These are phyloP conservation scores for Irpex sp. DNA, from an alignment of 1,284 basidiomycete genomes.

Conservation along the genomic window DNA sequence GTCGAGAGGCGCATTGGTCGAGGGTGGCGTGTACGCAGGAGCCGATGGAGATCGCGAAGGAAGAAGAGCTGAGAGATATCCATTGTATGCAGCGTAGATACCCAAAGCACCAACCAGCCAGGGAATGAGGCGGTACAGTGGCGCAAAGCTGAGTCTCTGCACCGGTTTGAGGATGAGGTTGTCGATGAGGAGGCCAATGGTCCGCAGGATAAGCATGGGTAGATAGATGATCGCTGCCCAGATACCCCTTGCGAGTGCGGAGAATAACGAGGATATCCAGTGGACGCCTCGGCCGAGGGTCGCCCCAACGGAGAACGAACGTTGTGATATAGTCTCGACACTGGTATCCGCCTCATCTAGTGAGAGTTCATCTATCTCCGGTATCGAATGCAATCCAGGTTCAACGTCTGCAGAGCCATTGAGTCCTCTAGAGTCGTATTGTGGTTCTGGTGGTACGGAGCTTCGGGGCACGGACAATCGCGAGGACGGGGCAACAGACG, in stretches of 20 bases:
- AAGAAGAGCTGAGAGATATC: slow-evolving; percentile 34
- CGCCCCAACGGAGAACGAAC: slow-evolving; percentile 40
- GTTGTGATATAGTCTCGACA: slow-evolving; percentile 18
- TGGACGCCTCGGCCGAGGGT: slow-evolving; percentile 41
- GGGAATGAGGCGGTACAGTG: slow-evolving; percentile 27
- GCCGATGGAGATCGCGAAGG: slow-evolving; percentile 18
- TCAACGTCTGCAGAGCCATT: slow-evolving; percentile 39
- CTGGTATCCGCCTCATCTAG: slow-evolving; percentile 17
- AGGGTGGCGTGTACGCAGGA: slow-evolving; percentile 41
- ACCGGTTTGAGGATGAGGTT: slow-evolving; percentile 41
- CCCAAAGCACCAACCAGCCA: slow-evolving; percentile 35
- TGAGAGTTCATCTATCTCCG: slow-evolving; percentile 43
- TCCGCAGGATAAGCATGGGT: slow-evolving; percentile 35
- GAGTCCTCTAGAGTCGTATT: slow-evolving; percentile 25
- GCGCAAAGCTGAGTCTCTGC: slow-evolving; percentile 29
- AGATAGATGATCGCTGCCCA: slow-evolving; percentile 26
- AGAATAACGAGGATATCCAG: slow-evolving; percentile 25
- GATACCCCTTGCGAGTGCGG: slow-evolving; percentile 18
- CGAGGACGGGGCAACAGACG: slow-evolving; percentile 31
- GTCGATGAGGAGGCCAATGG: slow-evolving; percentile 40
- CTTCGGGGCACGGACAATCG: slow-evolving; percentile 24
- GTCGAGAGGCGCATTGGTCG: slow-evolving; percentile 54
- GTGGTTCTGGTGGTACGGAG: slow-evolving; percentile 18
- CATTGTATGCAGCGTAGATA: slow-evolving; percentile 34
- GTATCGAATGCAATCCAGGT: slow-evolving; percentile 51